Evolutionary conservation across 2,329 filamentous ascomycete species (phyloP), one percentile per base, ranked within the genome.

Genomic region (Colletotrichum sp.): DNA sequence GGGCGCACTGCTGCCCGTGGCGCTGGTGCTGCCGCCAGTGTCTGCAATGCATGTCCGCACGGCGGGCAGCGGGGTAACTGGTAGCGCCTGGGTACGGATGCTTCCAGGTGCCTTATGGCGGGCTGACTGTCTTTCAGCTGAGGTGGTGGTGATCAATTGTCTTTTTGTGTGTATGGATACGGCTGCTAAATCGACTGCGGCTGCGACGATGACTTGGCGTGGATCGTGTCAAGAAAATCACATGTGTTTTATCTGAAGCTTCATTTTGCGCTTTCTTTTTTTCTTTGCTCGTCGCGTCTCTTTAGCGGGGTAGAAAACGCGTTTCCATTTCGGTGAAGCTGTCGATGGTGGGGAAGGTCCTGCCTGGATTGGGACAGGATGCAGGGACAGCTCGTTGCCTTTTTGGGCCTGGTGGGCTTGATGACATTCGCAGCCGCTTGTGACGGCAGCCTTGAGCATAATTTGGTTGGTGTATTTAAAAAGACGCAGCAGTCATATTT

Each of bases 381-480:
- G 70, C 74, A 76, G 70, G 74, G 74, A 76, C 74, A 76, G 74
- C 74, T 76, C 24, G 57, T 76, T 76, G 74, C 74, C 59, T 76
- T 44, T 73, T 76, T 68, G 32, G 70, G 74, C 59, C 64, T 73
- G 73, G 68, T 70, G 36, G 57, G 57, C 36, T 70, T n/a, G 44
- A 71, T 49, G 59, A 26, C 24, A 71, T 70, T 28, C 59, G 57
- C 68, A 6, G 39, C 39, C 30, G 52, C 30, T 28, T 18, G 52
- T 34, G 36, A 32, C 24, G 24, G 21, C 15, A 26, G 36, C 24
- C 21, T 16, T 18, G 66, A 30, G 12, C 32, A n/a, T 21, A 44
- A 55, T 44, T 52, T 60, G 16, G 16, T 26, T 34, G 28, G 28
- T 32, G 12, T 30, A 52, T 55, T 63, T 39, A 6, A 59, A 26